These are phyloP conservation scores for Zostera marina DNA, from an alignment of 116 monocot species.

Conservation along the genomic window DNA sequence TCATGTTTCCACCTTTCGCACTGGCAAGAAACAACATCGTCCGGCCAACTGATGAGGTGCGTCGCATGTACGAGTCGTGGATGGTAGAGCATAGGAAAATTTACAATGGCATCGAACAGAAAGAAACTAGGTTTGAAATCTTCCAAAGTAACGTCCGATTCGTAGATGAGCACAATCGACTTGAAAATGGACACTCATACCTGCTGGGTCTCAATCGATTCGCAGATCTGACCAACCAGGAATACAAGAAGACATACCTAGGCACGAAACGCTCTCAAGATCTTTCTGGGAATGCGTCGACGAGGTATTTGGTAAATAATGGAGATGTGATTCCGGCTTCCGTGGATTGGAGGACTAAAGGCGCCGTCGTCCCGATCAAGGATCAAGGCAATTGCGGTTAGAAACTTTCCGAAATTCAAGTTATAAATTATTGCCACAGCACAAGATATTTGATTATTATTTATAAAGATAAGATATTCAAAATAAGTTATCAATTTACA, in stretches of 20 bases:
- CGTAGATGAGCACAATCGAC: conserved; percentile 50
- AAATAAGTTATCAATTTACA: no score
- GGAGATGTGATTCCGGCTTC: conserved; percentile 22
- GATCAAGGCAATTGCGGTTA: conserved; percentile 43
- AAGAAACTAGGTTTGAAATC: conserved; percentile 25
- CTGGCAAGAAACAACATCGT: neutral
- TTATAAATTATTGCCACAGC: no score
- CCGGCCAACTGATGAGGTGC: conserved; percentile 22
- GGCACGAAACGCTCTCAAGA: conserved; percentile 4
- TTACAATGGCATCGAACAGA: conserved; percentile 21
- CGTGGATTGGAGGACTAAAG: conserved; percentile 37
- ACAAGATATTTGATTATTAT: no score
- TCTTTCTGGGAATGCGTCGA: neutral
- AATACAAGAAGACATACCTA: conserved; percentile 22
- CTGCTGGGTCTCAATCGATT: conserved; percentile 34
- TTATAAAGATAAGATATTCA: no score
- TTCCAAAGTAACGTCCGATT: conserved; percentile 45
- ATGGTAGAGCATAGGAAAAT: conserved; percentile 13
- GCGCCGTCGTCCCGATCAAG: conserved; percentile 28
- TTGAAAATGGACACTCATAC: conserved; percentile 17
- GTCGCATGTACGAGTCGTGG: conserved; percentile 25
- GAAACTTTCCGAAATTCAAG: no score
- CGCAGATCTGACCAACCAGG: conserved; percentile 54
- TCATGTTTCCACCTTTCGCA: neutral
- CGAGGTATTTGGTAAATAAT: conserved; percentile 8